Percentiles rank a stretch among this genome's conserved stretches.
Evolutionary conservation across 2,329 filamentous ascomycete species (phyloP).

Genomic region (Fusarium sp.): DNA sequence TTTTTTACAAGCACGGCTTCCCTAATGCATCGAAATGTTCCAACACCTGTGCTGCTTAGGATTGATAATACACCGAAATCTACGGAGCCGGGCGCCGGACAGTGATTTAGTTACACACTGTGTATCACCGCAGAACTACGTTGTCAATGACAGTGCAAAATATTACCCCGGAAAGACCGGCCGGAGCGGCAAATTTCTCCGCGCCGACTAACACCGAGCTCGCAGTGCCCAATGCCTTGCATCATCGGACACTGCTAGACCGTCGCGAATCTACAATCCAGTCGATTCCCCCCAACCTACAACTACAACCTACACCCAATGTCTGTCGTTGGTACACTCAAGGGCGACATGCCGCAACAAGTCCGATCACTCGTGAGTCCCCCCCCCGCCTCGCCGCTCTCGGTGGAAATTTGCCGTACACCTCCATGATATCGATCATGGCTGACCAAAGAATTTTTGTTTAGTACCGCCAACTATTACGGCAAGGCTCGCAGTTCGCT

Average conservation of each 20-base stretch:
- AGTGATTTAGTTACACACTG: not conserved
- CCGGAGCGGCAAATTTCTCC: conserved; percentile 50
- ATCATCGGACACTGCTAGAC: conserved; percentile 41
- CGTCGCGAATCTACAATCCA: conserved; percentile 36
- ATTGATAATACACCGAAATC: conserved; percentile 18
- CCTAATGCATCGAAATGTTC: too few relatives aligned
- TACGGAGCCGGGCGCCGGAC: conserved; percentile 6
- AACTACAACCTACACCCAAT: conserved; percentile 50
- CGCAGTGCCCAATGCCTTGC: conserved; percentile 42
- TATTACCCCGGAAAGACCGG: conserved; percentile 10
- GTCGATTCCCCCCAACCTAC: conserved; percentile 26
- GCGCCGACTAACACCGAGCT: conserved; percentile 51
- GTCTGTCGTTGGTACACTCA: conserved; percentile 54
- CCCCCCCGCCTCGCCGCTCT: not conserved
- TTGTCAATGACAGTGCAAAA: not conserved
- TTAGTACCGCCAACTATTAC: conserved; percentile 91
- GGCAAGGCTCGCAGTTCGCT: conserved; percentile 86
- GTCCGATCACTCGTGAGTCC: conserved; percentile 65
- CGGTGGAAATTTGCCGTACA: conserved; percentile 18
- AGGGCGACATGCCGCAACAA: conserved; percentile 67
- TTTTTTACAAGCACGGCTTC: not conserved
- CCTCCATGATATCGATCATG: not conserved
- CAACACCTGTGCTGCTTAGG: not conserved
- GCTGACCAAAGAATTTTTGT: conserved; percentile 26
- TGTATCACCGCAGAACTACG: accelerated